Conservation (phyloP, 805 yeast genomes). For the Metschnikowia colocasiae region DNA sequence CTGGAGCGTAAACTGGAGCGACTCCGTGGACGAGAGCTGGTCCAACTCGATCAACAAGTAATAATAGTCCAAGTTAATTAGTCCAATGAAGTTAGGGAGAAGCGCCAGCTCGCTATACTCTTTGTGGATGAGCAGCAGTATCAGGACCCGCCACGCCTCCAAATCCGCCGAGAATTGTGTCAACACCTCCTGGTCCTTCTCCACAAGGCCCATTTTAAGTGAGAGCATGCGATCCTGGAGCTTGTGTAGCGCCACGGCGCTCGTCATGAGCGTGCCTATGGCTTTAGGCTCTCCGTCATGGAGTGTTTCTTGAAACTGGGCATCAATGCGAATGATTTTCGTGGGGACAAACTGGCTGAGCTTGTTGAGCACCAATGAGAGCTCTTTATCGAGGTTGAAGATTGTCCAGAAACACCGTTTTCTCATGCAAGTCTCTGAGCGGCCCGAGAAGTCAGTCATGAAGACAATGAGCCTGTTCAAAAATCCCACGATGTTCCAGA, state of each 20-base stretch:
- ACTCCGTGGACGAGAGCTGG: conserved; percentile 35
- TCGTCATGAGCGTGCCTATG: conserved; percentile 18
- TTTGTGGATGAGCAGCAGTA: conserved; percentile 27
- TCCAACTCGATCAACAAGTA: conserved; percentile 40
- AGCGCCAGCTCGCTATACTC: conserved; percentile 25
- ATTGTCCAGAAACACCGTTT: conserved; percentile 35
- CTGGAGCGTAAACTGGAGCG: conserved; percentile 40
- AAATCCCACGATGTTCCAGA: conserved; percentile 37
- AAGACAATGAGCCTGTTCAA: conserved; percentile 25
- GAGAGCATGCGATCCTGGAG: conserved; percentile 26
- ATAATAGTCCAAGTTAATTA: conserved; percentile 37
- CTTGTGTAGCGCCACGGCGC: conserved; percentile 23
- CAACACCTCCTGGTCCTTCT: conserved; percentile 7
- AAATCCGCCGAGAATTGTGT: conserved; percentile 27
- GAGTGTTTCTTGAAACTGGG: conserved; percentile 18
- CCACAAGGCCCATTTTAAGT: conserved; percentile 15
- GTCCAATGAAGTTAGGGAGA: conserved; percentile 32
- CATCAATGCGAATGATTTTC: conserved; percentile 17
- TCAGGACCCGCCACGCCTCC: conserved; percentile 36
- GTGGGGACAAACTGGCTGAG: conserved; percentile 35
- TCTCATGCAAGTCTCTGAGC: conserved; percentile 8
- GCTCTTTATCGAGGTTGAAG: conserved; percentile 37
- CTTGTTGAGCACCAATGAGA: conserved; percentile 30
- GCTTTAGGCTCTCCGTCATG: conserved; percentile 23
- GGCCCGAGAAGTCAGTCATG: conserved; percentile 14